phyloP scores from a whole-genome alignment of 179 eudicot genomes.

The Silene vulgaris region DNA sequence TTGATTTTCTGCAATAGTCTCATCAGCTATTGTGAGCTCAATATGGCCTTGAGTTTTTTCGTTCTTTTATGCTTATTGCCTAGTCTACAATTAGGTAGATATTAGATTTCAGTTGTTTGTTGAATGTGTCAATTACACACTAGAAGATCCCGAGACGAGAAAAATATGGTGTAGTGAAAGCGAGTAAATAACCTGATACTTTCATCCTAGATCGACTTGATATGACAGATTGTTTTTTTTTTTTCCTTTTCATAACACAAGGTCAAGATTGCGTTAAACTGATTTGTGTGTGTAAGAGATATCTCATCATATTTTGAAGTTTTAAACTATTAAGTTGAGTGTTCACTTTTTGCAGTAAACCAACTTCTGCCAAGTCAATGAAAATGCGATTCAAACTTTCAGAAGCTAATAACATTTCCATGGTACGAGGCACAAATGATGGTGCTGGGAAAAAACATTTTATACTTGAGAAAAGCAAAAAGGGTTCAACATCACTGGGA shows the following conservation, averaged over 20 bases:
- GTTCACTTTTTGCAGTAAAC: constrained; percentile 39
- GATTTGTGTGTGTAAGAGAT: constrained; percentile 1
- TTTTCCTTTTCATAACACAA: neutral
- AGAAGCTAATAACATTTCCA: constrained; percentile 25
- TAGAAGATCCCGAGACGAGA: neutral
- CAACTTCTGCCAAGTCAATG: constrained; percentile 26
- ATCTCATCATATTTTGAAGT: constrained; percentile 2
- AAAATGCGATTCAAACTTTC: constrained; percentile 27
- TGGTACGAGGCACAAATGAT: constrained; percentile 30
- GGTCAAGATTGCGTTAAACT: neutral
- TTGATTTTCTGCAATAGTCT: neutral
- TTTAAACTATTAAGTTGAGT: neutral
- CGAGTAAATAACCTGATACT: neutral
- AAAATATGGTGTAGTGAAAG: neutral
- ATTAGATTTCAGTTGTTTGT: neutral
- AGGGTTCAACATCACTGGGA: constrained; percentile 18
- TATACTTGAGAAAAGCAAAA: constrained; percentile 28
- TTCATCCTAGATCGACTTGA: neutral
- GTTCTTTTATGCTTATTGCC: neutral
- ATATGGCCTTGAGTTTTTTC: too few species aligned
- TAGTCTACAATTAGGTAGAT: neutral
- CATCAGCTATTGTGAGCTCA: neutral
- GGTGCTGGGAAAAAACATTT: constrained; percentile 29
- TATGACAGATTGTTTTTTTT: neutral
- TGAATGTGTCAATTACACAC: neutral